These are phyloP conservation scores for Neofusicoccum sp. DNA, from an alignment of 2,329 filamentous ascomycete genomes.

Conservation along the genomic window DNA sequence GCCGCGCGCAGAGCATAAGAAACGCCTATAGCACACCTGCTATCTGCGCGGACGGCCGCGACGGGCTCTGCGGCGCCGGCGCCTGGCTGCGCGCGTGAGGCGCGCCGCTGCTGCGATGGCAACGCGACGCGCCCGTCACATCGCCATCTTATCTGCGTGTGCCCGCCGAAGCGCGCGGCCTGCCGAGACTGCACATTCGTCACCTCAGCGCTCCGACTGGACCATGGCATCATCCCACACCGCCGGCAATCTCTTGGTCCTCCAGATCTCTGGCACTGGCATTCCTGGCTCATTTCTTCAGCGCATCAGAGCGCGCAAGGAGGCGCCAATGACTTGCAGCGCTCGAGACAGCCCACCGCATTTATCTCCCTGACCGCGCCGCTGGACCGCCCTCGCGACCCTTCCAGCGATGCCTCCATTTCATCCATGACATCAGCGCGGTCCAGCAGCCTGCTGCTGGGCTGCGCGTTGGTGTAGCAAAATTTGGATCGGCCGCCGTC, in stretches of 20 bases:
- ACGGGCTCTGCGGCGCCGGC: background rate
- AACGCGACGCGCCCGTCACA: background rate
- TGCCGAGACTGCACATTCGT: conserved; percentile 7
- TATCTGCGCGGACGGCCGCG: background rate
- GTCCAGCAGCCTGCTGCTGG: background rate
- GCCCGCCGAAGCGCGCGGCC: conserved; percentile 11
- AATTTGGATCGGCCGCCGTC: conserved; percentile 9
- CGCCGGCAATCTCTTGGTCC: too few relatives aligned
- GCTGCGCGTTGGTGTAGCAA: background rate
- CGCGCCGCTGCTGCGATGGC: background rate
- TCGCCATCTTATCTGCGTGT: background rate
- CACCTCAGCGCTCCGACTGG: background rate
- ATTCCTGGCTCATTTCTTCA: background rate
- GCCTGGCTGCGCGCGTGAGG: background rate
- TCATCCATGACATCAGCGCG: conserved; percentile 2
- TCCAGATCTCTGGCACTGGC: background rate
- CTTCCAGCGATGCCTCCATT: background rate
- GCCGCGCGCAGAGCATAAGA: background rate
- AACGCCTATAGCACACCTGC: conserved; percentile 5
- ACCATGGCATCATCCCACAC: background rate
- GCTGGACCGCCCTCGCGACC: background rate
- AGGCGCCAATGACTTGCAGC: background rate
- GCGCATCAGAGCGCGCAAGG: too few relatives aligned
- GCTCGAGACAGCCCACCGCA: background rate
- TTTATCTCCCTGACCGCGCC: background rate